A percentile compares a stretch with the other conserved stretches of the same genome.
phyloP scores from a whole-genome alignment of 129 eudicot species.

The Smallanthus sonchifolius region DNA sequence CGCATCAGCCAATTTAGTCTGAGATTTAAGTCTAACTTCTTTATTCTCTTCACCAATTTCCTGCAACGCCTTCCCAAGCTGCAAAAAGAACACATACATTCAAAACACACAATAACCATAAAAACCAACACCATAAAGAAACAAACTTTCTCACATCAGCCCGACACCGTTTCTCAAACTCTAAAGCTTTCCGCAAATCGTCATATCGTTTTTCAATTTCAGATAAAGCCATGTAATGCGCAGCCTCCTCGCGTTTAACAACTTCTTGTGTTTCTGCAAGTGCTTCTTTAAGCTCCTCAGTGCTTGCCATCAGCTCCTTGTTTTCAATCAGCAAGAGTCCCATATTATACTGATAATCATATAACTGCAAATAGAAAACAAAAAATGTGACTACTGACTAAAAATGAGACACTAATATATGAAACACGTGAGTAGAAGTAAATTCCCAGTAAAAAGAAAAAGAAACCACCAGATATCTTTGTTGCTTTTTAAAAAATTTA shows the following conservation, averaged over 20 bases:
- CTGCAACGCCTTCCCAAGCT: conserved; percentile 84
- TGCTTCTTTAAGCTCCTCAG: conserved; percentile 63
- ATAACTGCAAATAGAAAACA: conserved; percentile 41
- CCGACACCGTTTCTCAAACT: conserved; percentile 55
- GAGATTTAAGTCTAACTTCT: conserved; percentile 51
- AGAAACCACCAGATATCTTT: background rate
- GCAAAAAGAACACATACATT: conserved; percentile 18
- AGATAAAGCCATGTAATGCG: conserved; percentile 67
- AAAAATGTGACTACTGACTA: background rate
- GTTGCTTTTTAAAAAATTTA: too few relatives aligned
- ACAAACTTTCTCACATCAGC: conserved; percentile 50
- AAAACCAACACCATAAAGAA: background rate
- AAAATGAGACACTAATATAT: background rate
- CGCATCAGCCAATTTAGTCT: conserved; percentile 56
- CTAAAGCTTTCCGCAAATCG: conserved; percentile 64
- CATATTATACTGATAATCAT: conserved; percentile 92
- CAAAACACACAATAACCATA: background rate
- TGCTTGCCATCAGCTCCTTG: conserved; percentile 54
- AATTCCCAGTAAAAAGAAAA: background rate
- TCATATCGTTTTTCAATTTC: conserved; percentile 78
- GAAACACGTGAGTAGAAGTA: background rate
- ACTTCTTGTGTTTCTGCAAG: conserved; percentile 55
- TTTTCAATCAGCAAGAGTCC: conserved; percentile 86
- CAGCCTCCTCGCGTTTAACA: conserved; percentile 73
- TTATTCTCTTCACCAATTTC: conserved; percentile 50